Evolutionary conservation across 768 basidiomycete genomes (phyloP), one percentile per base, ranked within the genome.

Genomic region (Pleurotus giganteus): DNA sequence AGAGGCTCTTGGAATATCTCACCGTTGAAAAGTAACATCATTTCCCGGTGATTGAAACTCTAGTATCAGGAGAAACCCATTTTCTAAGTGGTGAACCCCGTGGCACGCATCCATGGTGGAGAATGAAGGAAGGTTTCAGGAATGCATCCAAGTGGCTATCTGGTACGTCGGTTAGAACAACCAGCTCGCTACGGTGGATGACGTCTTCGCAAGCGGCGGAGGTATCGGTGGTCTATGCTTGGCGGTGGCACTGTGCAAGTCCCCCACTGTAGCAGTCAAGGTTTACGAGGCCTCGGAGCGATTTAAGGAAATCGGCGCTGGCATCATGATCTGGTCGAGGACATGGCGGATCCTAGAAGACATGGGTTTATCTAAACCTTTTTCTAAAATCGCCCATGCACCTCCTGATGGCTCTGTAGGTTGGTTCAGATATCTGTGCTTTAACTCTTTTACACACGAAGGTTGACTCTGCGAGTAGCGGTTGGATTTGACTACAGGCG

Each of bases 251-350:
- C 71, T 82, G 13, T 74, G 78, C 0, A 66, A 67, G 17, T 66
- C 71, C 7, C 37, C 65, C 2, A 58, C 71, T 59, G 61, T 78
- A 17, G 65, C 71, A 53, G 67, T 77, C 12, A 67, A 76, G 54
- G 56, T 82, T 3, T 82, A 81, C 56, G 81, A 82, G 65, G 71
- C 77, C 3, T 71, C 79, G 1, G 70, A 63, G 3, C 69, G 69
- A 19, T 78, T 80, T 64, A 74, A 67, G 45, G 79, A 82, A 57
- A 78, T 80, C 27, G 79, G 79, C 4, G 80, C 80, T 3, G 80
- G 63, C 41, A 79, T 67, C 41, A 74, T 65, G 67, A 71, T 81
- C 4, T 79, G 78, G 80, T 62, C 63, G 7, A 66, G 77, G 34
- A 78, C 78, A 6, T 77, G 76, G 74, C 66, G 64, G 4, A 68